phyloP scores from a whole-genome alignment of 257 asterid species.

The Gentiana macrophylla region DNA sequence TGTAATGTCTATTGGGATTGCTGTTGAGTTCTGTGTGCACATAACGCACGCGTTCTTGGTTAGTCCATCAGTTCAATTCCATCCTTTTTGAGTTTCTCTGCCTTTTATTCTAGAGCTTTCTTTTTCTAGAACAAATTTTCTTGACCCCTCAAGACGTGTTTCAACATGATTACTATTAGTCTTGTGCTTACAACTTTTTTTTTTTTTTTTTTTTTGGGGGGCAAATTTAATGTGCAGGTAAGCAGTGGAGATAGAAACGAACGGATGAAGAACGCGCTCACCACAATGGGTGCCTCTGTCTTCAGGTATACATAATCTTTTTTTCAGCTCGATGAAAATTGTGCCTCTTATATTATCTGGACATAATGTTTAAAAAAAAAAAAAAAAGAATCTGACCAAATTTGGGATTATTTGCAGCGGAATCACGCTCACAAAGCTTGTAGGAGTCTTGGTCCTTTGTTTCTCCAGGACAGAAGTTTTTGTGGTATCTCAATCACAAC shows the following conservation, averaged over 20 bases:
- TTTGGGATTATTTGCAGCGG: constrained; percentile 39
- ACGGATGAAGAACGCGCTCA: constrained; percentile 82
- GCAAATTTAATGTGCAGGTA: constrained; percentile 34
- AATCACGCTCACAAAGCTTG: constrained; percentile 94
- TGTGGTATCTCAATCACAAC: constrained; percentile 42
- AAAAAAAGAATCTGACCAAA: no score
- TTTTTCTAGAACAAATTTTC: not conserved
- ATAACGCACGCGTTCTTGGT: constrained; percentile 98
- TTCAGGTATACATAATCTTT: constrained; percentile 48
- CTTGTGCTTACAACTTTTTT: constrained; percentile 1
- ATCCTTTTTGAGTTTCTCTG: not conserved
- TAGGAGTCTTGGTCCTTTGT: constrained; percentile 89
- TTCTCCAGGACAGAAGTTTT: constrained; percentile 89
- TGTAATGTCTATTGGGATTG: constrained; percentile 95
- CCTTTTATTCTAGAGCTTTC: not conserved
- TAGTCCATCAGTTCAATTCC: constrained; percentile 19
- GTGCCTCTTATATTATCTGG: constrained; percentile 2
- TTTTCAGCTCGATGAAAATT: constrained; percentile 1
- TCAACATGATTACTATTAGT: no score
- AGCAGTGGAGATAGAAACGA: constrained; percentile 85
- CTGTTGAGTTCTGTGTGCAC: constrained; percentile 94
- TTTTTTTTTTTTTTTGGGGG: not conserved
- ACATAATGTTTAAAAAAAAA: not conserved
- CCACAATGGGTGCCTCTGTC: constrained; percentile 99
- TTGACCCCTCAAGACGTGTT: not conserved